Evolutionary conservation across 1,139 yeast species (phyloP).

Genomic region (Torulaspora globosa): DNA sequence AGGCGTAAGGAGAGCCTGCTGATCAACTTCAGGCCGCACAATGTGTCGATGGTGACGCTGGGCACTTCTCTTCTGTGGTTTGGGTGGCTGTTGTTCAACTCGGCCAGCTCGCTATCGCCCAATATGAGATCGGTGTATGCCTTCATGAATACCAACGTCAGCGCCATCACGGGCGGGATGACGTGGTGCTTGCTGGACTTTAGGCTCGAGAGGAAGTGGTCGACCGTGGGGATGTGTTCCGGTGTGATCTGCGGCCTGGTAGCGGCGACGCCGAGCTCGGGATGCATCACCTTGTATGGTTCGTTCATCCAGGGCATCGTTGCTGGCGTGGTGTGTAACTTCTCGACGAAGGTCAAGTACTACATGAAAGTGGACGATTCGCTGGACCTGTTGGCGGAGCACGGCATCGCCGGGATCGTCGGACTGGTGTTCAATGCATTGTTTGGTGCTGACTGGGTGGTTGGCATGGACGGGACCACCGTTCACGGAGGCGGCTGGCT

Average conservation of each 20-base stretch:
- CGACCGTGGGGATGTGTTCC: slow-evolving; percentile 91
- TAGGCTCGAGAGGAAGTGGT: slow-evolving; percentile 84
- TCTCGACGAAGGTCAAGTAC: slow-evolving; percentile 83
- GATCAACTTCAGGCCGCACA: slow-evolving; percentile 91
- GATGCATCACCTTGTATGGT: slow-evolving; percentile 88
- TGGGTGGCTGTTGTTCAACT: slow-evolving; percentile 90
- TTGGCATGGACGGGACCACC: slow-evolving; percentile 83
- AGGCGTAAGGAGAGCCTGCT: slow-evolving; percentile 76
- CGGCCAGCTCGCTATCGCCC: slow-evolving; percentile 69
- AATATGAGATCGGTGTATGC: slow-evolving; percentile 53
- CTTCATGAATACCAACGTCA: slow-evolving; percentile 83
- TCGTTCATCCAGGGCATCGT: slow-evolving; percentile 78
- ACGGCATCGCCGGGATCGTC: slow-evolving; percentile 91
- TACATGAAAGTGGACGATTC: slow-evolving; percentile 83
- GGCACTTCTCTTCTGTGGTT: slow-evolving; percentile 70
- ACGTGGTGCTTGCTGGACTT: slow-evolving; percentile 90
- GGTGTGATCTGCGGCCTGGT: slow-evolving; percentile 94
- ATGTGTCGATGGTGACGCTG: slow-evolving; percentile 77
- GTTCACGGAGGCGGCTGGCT: slow-evolving; percentile 90
- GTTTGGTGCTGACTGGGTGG: slow-evolving; percentile 81
- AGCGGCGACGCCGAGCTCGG: slow-evolving; percentile 94
- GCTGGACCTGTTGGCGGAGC: slow-evolving; percentile 93
- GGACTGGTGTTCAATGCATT: slow-evolving; percentile 85
- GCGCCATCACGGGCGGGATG: slow-evolving; percentile 88
- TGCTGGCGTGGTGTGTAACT: slow-evolving; percentile 83